Evolutionary conservation across 768 basidiomycete genomes (phyloP).

Genomic region (Panellus pusillus): DNA sequence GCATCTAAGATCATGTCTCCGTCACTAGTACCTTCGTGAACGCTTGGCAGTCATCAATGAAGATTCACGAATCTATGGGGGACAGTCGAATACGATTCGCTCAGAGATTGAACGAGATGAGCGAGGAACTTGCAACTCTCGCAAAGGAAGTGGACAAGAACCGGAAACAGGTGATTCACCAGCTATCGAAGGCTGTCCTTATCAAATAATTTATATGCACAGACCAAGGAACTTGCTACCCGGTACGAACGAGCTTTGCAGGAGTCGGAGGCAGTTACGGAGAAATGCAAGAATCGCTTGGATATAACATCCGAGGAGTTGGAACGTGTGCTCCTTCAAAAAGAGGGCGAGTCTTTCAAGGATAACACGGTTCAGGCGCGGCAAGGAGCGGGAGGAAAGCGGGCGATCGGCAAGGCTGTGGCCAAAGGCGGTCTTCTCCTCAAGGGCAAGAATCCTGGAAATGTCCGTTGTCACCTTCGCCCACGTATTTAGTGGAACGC

Average conservation of each 20-base stretch:
- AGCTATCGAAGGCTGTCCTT: neutral
- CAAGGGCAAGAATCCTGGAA: constrained; percentile 91
- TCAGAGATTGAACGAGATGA: constrained; percentile 90
- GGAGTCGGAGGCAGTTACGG: constrained; percentile 83
- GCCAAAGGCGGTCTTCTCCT: constrained; percentile 86
- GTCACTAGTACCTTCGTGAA: constrained; percentile 58
- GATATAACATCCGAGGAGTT: constrained; percentile 92
- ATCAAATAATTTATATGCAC: constrained; percentile 3
- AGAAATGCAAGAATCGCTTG: constrained; percentile 85
- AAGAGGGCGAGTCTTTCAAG: constrained; percentile 91
- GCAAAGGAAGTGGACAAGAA: constrained; percentile 94
- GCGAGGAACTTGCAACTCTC: constrained; percentile 84
- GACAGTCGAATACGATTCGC: constrained; percentile 88
- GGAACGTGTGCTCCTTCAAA: constrained; percentile 87
- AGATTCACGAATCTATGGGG: constrained; percentile 84
- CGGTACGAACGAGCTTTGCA: constrained; percentile 87
- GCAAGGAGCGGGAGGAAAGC: constrained; percentile 65
- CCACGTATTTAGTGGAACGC: constrained; percentile 7
- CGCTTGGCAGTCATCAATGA: constrained; percentile 87
- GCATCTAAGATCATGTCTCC: constrained; percentile 13
- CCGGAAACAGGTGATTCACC: constrained; percentile 76
- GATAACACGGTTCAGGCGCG: constrained; percentile 73
- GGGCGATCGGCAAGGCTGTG: constrained; percentile 87
- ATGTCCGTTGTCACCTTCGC: constrained; percentile 44
- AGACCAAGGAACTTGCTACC: constrained; percentile 90